These are phyloP conservation scores for Aspergillus conjunctus DNA, from an alignment of 495 filamentous ascomycete genomes.

Conservation along the genomic window DNA sequence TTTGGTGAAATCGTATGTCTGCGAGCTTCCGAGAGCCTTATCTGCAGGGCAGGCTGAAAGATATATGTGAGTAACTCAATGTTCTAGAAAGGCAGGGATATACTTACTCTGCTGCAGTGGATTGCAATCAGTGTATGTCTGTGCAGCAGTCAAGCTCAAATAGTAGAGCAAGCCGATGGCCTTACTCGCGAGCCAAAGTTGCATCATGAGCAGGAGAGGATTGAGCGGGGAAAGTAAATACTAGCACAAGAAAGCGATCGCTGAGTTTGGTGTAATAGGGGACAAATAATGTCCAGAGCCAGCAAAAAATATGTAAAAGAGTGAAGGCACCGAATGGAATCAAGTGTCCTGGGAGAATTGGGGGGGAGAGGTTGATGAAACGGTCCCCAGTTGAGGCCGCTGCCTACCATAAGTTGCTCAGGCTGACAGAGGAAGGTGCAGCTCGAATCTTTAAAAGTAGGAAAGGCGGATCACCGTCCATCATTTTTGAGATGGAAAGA, in stretches of 20 bases:
- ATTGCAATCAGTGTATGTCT: constrained; percentile 78
- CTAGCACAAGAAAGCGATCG: background rate
- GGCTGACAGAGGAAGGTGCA: constrained; percentile 15
- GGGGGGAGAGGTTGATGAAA: background rate
- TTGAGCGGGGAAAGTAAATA: background rate
- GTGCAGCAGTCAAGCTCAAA: constrained; percentile 55
- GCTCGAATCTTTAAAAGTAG: constrained; percentile 4
- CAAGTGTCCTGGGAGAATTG: background rate
- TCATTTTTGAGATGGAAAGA: constrained; percentile 1
- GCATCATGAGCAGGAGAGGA: constrained; percentile 31
- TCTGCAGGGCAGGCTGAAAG: constrained; percentile 67
- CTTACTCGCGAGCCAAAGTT: constrained; percentile 26
- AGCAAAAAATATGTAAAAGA: background rate
- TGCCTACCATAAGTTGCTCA: background rate
- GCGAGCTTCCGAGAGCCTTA: constrained; percentile 77
- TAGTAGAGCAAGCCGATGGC: constrained; percentile 34
- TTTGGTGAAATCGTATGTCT: constrained; percentile 77
- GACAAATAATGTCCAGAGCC: background rate
- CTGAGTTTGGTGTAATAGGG: background rate
- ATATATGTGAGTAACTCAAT: constrained; percentile 25
- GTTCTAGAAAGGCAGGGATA: constrained; percentile 12
- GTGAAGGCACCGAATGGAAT: background rate
- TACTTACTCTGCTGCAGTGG: constrained; percentile 67
- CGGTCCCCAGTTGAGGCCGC: background rate
- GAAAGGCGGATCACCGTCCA: background rate